Evolutionary conservation across 2,329 filamentous ascomycete species (phyloP), one percentile per base, ranked within the genome.

Genomic region (Fusarium annulatum): DNA sequence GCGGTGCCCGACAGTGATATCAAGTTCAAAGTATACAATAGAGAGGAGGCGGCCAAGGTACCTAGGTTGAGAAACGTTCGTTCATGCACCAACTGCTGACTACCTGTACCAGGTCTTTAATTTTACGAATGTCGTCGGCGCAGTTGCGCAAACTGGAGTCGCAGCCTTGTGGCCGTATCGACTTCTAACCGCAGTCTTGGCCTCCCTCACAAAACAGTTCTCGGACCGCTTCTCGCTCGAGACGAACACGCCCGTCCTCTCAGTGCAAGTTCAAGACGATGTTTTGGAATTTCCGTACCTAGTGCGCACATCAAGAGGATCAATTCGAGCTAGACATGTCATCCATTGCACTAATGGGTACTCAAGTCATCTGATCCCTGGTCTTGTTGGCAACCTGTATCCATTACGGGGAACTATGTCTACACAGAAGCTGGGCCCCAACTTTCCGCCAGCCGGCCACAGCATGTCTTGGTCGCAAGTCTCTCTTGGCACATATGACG

Each of bases 291-390:
- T 78, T 19, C 83, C 79, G 4, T 88, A 86, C 72, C 71, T 78
- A 3, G 62, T 89, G 1, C 65, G 77, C 2, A 90, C 88, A 0
- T 63, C 74, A 0, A 80, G 86, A n/a, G 88, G 88, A 2, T 69
- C 49, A 0, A 82, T 90, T 14, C 76, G 74, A 5, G 82, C 87
- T 19, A 80, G 80, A 4, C 83, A 88, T 56, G 79, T 91, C 9
- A 81, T 91, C 9, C 87, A 91, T 71, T 86, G 87, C 45, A 90
- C 88, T 3, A 90, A 91, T 71, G 87, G 82, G 2, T 86, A 86
- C 70, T 82, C 85, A 0, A 79, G 84, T 0, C 84, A 88, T 48
- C 82, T 90, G 9, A 77, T 90, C 6, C 86, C 88, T 0, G 83
- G 81, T 0, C 79, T 89, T 5, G 79, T 81, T 10, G 82, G 83